phyloP scores from a whole-genome alignment of 2,329 filamentous ascomycete species.

The Ophioceras dolichostomum region DNA sequence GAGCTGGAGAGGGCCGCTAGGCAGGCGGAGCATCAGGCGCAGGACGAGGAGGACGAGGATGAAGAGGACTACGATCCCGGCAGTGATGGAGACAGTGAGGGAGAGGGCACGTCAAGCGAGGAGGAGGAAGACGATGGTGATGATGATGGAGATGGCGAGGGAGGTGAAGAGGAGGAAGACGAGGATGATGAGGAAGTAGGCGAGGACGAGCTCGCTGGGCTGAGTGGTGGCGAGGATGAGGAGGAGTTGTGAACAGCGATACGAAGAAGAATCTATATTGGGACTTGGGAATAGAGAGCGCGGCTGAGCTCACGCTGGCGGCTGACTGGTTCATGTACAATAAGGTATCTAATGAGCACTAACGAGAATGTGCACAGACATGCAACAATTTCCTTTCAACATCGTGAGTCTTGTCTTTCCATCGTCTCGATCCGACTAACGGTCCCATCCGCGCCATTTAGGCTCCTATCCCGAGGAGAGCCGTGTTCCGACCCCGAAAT shows the following conservation, averaged over 20 bases:
- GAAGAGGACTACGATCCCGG: constrained; percentile 57
- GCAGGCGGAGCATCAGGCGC: constrained; percentile 33
- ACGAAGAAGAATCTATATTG: no score
- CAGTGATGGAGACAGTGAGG: constrained; percentile 46
- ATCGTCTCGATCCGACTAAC: no score
- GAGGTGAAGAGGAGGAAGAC: constrained; percentile 15
- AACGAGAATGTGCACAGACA: no score
- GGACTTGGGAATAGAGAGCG: no score
- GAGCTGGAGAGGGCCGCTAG: constrained; percentile 39
- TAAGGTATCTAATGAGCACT: no score
- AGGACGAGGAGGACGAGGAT: constrained; percentile 50
- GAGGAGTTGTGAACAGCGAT: neutral
- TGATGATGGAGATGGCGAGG: constrained; percentile 26
- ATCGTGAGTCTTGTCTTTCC: no score
- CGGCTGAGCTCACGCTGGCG: no score
- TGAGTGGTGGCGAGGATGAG: neutral
- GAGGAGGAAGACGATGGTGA: constrained; percentile 41
- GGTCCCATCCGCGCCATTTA: no score
- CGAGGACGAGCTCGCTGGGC: neutral
- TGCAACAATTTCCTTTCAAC: no score
- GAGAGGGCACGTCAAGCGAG: constrained; percentile 36
- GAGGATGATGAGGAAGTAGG: constrained; percentile 3
- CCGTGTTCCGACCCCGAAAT: no score
- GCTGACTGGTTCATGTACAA: no score
- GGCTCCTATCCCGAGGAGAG: no score